Conservation (phyloP, 2,329 filamentous ascomycete species). For the Penicillium sp. region DNA sequence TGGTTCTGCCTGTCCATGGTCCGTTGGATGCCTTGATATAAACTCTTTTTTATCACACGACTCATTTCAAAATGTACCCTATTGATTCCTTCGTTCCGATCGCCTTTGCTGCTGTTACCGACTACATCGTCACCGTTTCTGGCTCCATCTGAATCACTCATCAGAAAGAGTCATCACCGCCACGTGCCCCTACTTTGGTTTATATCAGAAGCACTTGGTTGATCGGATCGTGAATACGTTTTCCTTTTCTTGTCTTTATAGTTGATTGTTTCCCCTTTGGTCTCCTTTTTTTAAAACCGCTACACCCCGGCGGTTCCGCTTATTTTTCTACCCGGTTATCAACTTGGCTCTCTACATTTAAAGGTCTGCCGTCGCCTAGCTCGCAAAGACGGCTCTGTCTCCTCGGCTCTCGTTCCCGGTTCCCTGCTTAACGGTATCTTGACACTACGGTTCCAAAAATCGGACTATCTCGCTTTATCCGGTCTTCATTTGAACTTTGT, state of each 20-base stretch:
- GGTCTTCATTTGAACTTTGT: constrained; percentile 16
- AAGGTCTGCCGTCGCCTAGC: constrained; percentile 28
- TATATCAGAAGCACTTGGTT: constrained; percentile 24
- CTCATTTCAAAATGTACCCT: constrained; percentile 41
- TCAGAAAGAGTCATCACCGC: constrained; percentile 15
- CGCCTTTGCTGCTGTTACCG: constrained; percentile 37
- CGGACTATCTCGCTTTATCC: constrained; percentile 19
- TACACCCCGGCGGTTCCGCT: constrained; percentile 7
- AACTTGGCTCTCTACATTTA: constrained; percentile 23
- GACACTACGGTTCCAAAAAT: constrained; percentile 22
- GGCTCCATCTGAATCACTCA: constrained; percentile 22
- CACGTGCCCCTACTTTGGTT: constrained; percentile 12
- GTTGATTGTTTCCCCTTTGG: constrained; percentile 6
- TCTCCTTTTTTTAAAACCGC: not conserved
- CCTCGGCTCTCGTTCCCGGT: constrained; percentile 30
- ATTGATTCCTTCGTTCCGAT: constrained; percentile 38
- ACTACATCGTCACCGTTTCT: constrained; percentile 28
- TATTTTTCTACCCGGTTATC: constrained; percentile 9
- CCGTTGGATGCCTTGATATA: constrained; percentile 30
- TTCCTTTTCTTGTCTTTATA: constrained; percentile 12
- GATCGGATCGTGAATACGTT: constrained; percentile 22
- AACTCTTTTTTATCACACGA: constrained; percentile 12
- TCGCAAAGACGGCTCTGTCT: constrained; percentile 27
- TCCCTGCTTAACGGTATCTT: constrained; percentile 28
- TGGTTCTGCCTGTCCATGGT: constrained; percentile 36